Percentiles rank a stretch among this genome's conserved stretches.
These are phyloP conservation scores for Maudiozyma serrabonitensis DNA, from an alignment of 805 yeast genomes.

Conservation along the genomic window DNA sequence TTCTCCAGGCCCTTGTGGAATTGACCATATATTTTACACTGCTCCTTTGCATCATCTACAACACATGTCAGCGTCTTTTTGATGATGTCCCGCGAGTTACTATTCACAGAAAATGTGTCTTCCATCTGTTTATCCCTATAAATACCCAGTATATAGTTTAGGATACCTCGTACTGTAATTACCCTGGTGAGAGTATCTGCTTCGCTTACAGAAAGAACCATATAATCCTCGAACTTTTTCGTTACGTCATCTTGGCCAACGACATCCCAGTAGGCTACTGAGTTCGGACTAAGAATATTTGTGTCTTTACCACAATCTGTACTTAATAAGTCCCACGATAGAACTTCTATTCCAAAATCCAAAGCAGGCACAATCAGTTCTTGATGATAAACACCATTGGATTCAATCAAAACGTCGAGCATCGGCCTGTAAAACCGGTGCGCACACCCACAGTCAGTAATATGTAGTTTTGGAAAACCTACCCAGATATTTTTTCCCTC, in stretches of 20 bases:
- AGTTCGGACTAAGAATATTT: slow-evolving; percentile 13
- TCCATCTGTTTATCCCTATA: slow-evolving; percentile 15
- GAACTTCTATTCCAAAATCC: slow-evolving; percentile 11
- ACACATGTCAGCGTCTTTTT: slow-evolving; percentile 4
- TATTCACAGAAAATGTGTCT: slow-evolving; percentile 8
- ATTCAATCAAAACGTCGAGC: slow-evolving; percentile 11
- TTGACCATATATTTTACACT: slow-evolving; percentile 11
- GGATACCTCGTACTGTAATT: slow-evolving; percentile 30
- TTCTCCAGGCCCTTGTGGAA: not conserved
- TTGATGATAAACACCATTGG: slow-evolving; percentile 12
- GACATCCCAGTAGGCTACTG: slow-evolving; percentile 15
- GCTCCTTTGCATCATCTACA: not conserved
- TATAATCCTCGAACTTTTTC: slow-evolving; percentile 26
- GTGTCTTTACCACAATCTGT: slow-evolving; percentile 5
- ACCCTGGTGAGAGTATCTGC: slow-evolving; percentile 31
- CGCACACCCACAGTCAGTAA: slow-evolving; percentile 16
- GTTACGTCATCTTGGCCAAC: slow-evolving; percentile 10
- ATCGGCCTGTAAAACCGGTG: slow-evolving; percentile 13
- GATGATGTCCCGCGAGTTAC: slow-evolving; percentile 7
- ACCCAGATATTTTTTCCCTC: slow-evolving; percentile 14
- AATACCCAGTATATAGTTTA: slow-evolving; percentile 30
- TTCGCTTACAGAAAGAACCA: slow-evolving; percentile 34
- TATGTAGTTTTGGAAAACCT: slow-evolving; percentile 15
- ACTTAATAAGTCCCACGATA: slow-evolving; percentile 11
- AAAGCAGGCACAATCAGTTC: slow-evolving; percentile 12